Percentiles rank a stretch among this genome's conserved stretches.
Evolutionary conservation across 148 eudicot species (phyloP).

Genomic region (Dysphania ambrosioides): DNA sequence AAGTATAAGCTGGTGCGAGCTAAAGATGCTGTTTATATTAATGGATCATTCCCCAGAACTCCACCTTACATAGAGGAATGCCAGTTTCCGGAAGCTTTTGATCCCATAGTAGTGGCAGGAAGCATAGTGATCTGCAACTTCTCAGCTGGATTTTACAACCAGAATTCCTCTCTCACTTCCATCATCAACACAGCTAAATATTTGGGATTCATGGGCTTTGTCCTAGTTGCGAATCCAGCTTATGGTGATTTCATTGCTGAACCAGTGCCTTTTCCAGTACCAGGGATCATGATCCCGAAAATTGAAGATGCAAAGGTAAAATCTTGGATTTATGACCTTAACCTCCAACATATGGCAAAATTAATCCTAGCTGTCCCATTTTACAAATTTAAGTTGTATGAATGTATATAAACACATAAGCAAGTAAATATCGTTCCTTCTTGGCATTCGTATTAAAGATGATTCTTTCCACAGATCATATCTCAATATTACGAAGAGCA

Average conservation of each 20-base stretch:
- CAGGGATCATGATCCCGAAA: conserved; percentile 82
- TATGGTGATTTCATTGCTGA: conserved; percentile 86
- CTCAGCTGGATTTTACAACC: conserved; percentile 78
- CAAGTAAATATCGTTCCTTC: too few species aligned
- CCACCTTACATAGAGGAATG: conserved; percentile 73
- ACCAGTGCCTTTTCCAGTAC: conserved; percentile 64
- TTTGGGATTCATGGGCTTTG: conserved; percentile 69
- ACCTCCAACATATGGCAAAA: not conserved
- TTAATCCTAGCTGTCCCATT: not conserved
- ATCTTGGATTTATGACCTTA: not conserved
- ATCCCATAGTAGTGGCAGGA: conserved; percentile 47
- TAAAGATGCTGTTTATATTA: conserved; percentile 60
- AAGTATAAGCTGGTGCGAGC: conserved; percentile 75
- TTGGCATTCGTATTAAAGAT: not conserved
- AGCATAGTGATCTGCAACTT: conserved; percentile 82
- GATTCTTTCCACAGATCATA: too few species aligned
- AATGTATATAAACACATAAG: too few species aligned
- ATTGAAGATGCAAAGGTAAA: conserved; percentile 53
- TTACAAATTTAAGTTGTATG: not conserved
- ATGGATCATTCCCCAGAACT: conserved; percentile 61
- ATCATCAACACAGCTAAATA: conserved; percentile 53
- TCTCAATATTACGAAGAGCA: conserved; percentile 58
- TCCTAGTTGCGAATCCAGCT: conserved; percentile 63
- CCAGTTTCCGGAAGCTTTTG: conserved; percentile 78
- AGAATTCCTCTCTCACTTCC: conserved; percentile 61